A percentile compares a stretch with the other conserved stretches of the same genome.
phyloP scores from a whole-genome alignment of 2,329 filamentous ascomycete genomes.

The Epichloe aotearoae region DNA sequence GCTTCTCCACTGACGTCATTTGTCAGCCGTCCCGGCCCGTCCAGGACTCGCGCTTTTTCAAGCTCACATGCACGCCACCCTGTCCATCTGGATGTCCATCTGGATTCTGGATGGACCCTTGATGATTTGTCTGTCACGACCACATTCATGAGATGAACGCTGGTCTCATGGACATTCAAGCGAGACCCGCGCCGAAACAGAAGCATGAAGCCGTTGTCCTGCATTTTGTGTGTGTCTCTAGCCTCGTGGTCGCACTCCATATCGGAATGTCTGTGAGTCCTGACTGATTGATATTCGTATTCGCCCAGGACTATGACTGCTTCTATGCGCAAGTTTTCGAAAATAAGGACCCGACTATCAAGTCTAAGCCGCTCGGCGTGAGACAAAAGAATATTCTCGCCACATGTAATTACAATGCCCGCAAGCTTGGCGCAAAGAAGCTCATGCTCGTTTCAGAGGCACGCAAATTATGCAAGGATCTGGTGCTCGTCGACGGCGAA shows the following conservation, averaged over 20 bases:
- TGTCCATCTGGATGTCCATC: not conserved
- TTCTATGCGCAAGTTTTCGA: conserved; percentile 93
- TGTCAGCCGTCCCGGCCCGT: not conserved
- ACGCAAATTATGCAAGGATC: conserved; percentile 64
- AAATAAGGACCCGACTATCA: conserved; percentile 61
- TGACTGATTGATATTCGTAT: not conserved
- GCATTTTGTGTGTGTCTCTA: conserved; percentile 56
- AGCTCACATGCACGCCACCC: not conserved
- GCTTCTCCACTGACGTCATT: not conserved
- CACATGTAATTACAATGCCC: conserved; percentile 88
- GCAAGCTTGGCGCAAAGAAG: conserved; percentile 61
- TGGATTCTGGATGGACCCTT: not conserved
- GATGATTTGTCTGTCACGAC: not conserved
- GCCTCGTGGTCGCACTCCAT: not conserved
- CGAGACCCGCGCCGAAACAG: conserved; percentile 24
- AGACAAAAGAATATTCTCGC: conserved; percentile 90
- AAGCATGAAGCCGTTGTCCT: conserved; percentile 59
- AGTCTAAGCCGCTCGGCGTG: conserved; percentile 62
- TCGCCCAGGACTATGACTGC: conserved; percentile 61
- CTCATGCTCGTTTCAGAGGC: conserved; percentile 78
- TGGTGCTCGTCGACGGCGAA: conserved; percentile 77
- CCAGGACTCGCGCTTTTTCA: not conserved
- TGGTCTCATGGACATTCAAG: conserved; percentile 7
- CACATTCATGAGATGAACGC: not conserved
- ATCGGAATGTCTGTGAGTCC: not conserved